A percentile compares a stretch with the other conserved stretches of the same genome.
phyloP scores from a whole-genome alignment of 345 rosid species.

The Eucalyptus leucophloia region DNA sequence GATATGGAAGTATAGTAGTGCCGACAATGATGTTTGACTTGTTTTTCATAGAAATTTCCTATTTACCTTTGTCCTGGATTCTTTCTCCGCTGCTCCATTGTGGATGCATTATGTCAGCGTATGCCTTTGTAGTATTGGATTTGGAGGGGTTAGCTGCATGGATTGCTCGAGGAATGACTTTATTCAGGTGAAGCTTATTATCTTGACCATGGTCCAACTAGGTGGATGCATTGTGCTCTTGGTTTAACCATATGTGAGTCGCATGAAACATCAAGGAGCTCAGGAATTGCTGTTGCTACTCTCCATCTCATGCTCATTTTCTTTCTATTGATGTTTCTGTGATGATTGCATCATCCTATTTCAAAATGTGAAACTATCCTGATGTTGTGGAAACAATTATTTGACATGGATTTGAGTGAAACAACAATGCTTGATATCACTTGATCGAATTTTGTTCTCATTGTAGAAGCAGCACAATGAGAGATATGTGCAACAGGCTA shows the following conservation, averaged over 20 bases:
- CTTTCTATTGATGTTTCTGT: neutral
- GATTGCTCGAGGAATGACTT: constrained; percentile 11
- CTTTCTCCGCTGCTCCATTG: constrained; percentile 20
- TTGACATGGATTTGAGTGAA: neutral
- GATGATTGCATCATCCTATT: neutral
- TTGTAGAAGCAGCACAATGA: neutral
- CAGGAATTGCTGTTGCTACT: neutral
- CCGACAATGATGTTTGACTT: neutral
- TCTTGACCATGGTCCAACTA: neutral
- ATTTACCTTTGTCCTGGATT: neutral
- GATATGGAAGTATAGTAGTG: neutral
- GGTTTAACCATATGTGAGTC: neutral
- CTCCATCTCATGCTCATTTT: neutral
- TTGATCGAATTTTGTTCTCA: neutral
- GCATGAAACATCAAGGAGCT: neutral
- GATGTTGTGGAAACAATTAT: neutral
- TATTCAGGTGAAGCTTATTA: neutral
- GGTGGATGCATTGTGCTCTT: neutral
- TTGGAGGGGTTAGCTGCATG: constrained; percentile 28
- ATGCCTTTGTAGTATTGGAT: constrained; percentile 8
- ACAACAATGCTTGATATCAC: neutral
- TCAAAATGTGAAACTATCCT: neutral
- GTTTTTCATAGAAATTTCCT: neutral
- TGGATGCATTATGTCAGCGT: constrained; percentile 33
- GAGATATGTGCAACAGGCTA: neutral